Evolutionary conservation across 148 eudicot genomes (phyloP).

Genomic region (Silene latifolia): DNA sequence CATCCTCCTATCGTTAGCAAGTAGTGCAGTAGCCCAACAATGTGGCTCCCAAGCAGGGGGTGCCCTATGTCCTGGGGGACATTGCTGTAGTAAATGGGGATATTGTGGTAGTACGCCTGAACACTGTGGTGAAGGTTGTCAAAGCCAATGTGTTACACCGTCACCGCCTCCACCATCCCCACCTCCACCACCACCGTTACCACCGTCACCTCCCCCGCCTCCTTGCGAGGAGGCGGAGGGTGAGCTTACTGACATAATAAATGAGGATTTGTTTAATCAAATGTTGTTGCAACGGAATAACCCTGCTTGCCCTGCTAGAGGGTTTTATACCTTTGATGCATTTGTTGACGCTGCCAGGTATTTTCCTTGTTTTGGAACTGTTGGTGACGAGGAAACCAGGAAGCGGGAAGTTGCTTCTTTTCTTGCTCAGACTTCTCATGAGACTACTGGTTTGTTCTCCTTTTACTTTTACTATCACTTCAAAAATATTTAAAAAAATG

Average conservation of each 20-base stretch:
- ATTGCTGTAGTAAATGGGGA: slow-evolving; percentile 30
- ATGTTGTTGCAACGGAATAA: slow-evolving; percentile 30
- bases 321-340: slow-evolving; percentile 32
- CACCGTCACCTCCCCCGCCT: neutral
- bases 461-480: neutral
- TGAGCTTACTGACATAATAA: slow-evolving; percentile 14
- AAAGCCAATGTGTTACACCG: slow-evolving; percentile 28
- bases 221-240: slow-evolving; percentile 21
- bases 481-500: too few relatives aligned
- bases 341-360: slow-evolving; percentile 23
- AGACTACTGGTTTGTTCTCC: slow-evolving; percentile 26
- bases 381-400: slow-evolving; percentile 16
- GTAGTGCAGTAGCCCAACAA: slow-evolving; percentile 1
- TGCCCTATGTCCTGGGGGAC: slow-evolving; percentile 22
- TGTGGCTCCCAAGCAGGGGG: slow-evolving; percentile 18
- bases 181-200: neutral
- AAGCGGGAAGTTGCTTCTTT: slow-evolving; percentile 38
- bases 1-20: neutral
- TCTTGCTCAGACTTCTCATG: slow-evolving; percentile 41
- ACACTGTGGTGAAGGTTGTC: slow-evolving; percentile 31
- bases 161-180: slow-evolving; percentile 16
- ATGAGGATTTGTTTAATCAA: slow-evolving; percentile 8
- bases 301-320: slow-evolving; percentile 22
- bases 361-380: slow-evolving; percentile 23
- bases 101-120: slow-evolving; percentile 21